These are phyloP conservation scores for Trichophyton rubrum DNA, from an alignment of 2,329 filamentous ascomycete species.

Conservation along the genomic window DNA sequence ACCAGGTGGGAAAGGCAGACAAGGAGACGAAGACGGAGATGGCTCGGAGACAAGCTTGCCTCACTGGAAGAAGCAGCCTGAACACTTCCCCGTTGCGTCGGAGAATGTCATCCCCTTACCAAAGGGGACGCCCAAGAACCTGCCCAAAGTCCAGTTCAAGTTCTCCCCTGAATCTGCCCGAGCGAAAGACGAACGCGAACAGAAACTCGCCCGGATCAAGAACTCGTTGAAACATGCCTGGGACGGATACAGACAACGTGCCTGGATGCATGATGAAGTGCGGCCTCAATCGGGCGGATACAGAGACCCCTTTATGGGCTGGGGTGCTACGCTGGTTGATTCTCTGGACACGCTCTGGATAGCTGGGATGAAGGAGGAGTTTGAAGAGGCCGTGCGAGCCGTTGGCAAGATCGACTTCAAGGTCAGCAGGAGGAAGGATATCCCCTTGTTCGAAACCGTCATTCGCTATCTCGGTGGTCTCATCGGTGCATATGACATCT, in stretches of 20 bases:
- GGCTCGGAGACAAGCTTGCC: slow-evolving; percentile 22
- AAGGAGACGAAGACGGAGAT: slow-evolving; percentile 20
- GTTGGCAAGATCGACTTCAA: slow-evolving; percentile 46
- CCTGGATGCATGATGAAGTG: slow-evolving; percentile 54
- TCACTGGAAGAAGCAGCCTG: slow-evolving; percentile 62
- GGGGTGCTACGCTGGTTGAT: slow-evolving; percentile 50
- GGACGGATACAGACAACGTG: slow-evolving; percentile 48
- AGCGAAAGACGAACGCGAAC: slow-evolving; percentile 27
- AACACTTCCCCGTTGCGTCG: slow-evolving; percentile 63
- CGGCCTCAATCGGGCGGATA: slow-evolving; percentile 42
- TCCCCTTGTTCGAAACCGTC: slow-evolving; percentile 40
- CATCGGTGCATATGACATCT: slow-evolving; percentile 43
- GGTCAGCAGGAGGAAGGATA: slow-evolving; percentile 18
- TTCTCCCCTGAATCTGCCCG: slow-evolving; percentile 18
- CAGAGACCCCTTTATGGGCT: slow-evolving; percentile 51
- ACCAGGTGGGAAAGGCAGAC: slow-evolving; percentile 23
- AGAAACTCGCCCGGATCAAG: slow-evolving; percentile 37
- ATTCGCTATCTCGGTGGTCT: slow-evolving; percentile 45
- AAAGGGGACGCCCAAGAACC: slow-evolving; percentile 14
- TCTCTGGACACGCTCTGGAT: slow-evolving; percentile 51
- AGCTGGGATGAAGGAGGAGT: slow-evolving; percentile 47
- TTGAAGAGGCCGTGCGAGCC: slow-evolving; percentile 41
- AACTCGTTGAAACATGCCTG: slow-evolving; percentile 45
- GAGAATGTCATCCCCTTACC: slow-evolving; percentile 60
- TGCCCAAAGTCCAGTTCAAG: slow-evolving; percentile 21